Conservation (phyloP, 306 rosid genomes). For the Dalbergia oliveri region DNA sequence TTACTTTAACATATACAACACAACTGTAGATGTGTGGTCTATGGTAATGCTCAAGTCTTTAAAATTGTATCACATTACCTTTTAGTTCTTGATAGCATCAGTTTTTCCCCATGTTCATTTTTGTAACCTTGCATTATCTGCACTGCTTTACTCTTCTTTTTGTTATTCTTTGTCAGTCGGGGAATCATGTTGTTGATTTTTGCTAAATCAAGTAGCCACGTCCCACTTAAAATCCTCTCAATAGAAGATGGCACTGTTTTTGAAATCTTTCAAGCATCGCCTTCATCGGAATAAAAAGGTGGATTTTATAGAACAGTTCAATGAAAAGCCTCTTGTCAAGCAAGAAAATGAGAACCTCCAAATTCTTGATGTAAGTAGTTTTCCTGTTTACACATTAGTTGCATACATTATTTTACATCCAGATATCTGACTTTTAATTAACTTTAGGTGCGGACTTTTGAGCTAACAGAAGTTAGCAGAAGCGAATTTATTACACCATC, state of each 20-base stretch:
- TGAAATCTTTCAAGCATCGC: constrained; percentile 94
- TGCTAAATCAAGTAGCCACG: constrained; percentile 84
- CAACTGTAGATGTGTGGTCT: constrained; percentile 25
- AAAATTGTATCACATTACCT: constrained; percentile 25
- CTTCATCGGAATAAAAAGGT: constrained; percentile 97
- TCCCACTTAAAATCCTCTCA: constrained; percentile 95
- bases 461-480: constrained; percentile 88
- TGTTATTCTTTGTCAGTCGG: constrained; percentile 62
- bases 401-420: constrained; percentile 29
- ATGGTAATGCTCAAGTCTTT: constrained; percentile 24
- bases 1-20: constrained; percentile 20
- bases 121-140: constrained; percentile 18
- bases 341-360: constrained; percentile 99
- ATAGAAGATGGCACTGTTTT: constrained; percentile 99
- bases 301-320: constrained; percentile 98
- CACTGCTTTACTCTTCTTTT: constrained; percentile 28
- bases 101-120: background rate
- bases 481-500: constrained; percentile 98
- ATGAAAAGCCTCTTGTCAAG: constrained; percentile 98
- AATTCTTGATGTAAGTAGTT: constrained; percentile 86
- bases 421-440: constrained; percentile 39
- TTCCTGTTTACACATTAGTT: constrained; percentile 6
- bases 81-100: constrained; percentile 20
- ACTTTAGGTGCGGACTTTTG: constrained; percentile 88
- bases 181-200: constrained; percentile 97